Percentiles rank a stretch among this genome's conserved stretches.
phyloP scores from a whole-genome alignment of 164 flowering plant genomes.

The Tetracentron sinense region DNA sequence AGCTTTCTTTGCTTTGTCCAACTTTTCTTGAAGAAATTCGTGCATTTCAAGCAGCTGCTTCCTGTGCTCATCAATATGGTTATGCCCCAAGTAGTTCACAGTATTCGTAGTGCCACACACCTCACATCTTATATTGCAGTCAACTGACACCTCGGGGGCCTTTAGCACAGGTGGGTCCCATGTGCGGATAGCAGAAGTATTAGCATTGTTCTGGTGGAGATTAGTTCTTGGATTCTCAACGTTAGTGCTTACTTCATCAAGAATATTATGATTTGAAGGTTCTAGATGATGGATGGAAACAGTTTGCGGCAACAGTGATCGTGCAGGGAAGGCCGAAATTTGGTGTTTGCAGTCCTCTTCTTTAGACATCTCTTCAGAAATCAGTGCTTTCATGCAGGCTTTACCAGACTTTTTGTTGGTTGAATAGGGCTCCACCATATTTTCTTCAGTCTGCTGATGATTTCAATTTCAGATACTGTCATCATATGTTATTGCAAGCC shows the following conservation, averaged over 20 bases:
- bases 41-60: constrained; percentile 27
- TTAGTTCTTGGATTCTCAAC: constrained; percentile 4
- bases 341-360: constrained; percentile 36
- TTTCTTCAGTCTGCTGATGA: constrained; percentile 36
- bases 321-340: constrained; percentile 34
- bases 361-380: constrained; percentile 40
- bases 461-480: not conserved
- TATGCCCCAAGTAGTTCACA: constrained; percentile 15
- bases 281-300: constrained; percentile 34
- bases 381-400: constrained; percentile 37
- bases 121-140: constrained; percentile 18
- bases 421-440: constrained; percentile 18
- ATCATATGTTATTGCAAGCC: too few relatives aligned
- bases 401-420: constrained; percentile 38
- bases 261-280: constrained; percentile 15
- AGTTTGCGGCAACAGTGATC: constrained; percentile 18
- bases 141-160: constrained; percentile 10
- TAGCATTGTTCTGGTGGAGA: constrained; percentile 13
- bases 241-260: constrained; percentile 10
- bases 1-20: constrained; percentile 24
- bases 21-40: constrained; percentile 29
- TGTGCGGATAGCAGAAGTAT: constrained; percentile 11
- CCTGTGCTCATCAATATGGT: constrained; percentile 25
- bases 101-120: constrained; percentile 17
- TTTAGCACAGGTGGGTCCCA: constrained; percentile 12